These are phyloP conservation scores for Pelargonium myrrhifolium DNA, from an alignment of 441 rosid species.

Conservation along the genomic window DNA sequence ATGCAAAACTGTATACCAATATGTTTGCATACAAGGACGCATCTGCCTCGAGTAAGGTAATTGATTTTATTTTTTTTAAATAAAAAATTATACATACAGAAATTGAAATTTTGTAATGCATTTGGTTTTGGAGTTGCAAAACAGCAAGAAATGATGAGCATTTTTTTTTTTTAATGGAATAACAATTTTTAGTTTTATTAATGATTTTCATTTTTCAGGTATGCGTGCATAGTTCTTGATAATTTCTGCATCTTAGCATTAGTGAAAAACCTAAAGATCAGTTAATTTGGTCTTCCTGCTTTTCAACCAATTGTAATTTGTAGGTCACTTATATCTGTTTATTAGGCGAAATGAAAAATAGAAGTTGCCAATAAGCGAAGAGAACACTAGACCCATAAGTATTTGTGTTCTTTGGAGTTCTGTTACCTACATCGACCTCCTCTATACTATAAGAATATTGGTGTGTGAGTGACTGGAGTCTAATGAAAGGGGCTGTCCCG, in stretches of 20 bases:
- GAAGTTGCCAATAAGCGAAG: neutral
- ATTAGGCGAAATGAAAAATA: neutral
- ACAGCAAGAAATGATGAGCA: neutral
- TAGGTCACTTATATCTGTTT: neutral
- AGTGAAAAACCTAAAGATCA: neutral
- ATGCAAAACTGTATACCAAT: conserved; percentile 41
- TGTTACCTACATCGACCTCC: neutral
- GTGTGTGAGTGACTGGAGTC: neutral
- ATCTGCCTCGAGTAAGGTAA: conserved; percentile 32
- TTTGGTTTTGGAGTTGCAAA: neutral
- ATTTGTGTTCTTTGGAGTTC: neutral
- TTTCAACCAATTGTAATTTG: neutral
- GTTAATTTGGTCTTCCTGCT: neutral
- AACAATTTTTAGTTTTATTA: neutral
- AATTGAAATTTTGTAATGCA: neutral
- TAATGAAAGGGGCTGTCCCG: neutral
- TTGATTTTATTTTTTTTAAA: conserved; percentile 4
- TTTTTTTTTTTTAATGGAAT: neutral
- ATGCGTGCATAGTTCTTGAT: neutral
- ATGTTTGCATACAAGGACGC: conserved; percentile 39
- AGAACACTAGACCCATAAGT: neutral
- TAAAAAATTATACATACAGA: neutral
- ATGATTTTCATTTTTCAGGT: neutral
- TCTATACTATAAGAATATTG: too few species aligned
- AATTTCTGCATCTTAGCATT: neutral